phyloP scores from a whole-genome alignment of 768 basidiomycete species.

The Lactifluus subvellereus region DNA sequence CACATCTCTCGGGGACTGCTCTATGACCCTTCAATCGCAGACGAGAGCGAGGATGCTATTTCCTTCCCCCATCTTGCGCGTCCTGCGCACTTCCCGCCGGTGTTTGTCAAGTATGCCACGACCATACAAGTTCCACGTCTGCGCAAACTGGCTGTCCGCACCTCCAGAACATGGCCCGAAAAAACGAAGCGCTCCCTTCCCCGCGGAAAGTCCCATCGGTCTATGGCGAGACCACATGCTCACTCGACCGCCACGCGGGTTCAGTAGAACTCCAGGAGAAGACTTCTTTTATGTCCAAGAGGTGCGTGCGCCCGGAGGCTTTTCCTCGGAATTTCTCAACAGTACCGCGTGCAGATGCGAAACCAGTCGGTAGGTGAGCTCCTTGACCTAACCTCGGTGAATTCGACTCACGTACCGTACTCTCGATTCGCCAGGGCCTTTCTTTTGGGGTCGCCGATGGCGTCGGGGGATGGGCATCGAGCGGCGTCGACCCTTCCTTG shows the following conservation, averaged over 20 bases:
- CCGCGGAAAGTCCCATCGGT: constrained; percentile 51
- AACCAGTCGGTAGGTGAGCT: constrained; percentile 62
- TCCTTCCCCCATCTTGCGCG: background rate
- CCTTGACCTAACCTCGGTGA: background rate
- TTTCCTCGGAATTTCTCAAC: constrained; percentile 1
- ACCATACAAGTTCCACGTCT: constrained; percentile 70
- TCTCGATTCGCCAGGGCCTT: constrained; percentile 46
- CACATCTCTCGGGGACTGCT: background rate
- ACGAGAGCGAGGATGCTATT: background rate
- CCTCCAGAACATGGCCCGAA: constrained; percentile 37
- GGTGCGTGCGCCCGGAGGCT: constrained; percentile 37
- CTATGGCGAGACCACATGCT: constrained; percentile 67
- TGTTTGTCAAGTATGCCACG: constrained; percentile 31
- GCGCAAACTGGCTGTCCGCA: constrained; percentile 75
- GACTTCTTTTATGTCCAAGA: constrained; percentile 66
- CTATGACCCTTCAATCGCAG: background rate
- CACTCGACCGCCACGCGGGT: constrained; percentile 37
- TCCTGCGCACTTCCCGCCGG: constrained; percentile 4
- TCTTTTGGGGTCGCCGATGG: constrained; percentile 87
- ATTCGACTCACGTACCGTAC: constrained; percentile 17
- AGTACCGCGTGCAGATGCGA: constrained; percentile 51
- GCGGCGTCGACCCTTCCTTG: constrained; percentile 79
- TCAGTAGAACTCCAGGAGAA: constrained; percentile 44
- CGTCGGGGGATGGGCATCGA: constrained; percentile 86
- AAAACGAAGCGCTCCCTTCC: constrained; percentile 46